Conservation (phyloP, 345 rosid genomes). For the Acer negundo region DNA sequence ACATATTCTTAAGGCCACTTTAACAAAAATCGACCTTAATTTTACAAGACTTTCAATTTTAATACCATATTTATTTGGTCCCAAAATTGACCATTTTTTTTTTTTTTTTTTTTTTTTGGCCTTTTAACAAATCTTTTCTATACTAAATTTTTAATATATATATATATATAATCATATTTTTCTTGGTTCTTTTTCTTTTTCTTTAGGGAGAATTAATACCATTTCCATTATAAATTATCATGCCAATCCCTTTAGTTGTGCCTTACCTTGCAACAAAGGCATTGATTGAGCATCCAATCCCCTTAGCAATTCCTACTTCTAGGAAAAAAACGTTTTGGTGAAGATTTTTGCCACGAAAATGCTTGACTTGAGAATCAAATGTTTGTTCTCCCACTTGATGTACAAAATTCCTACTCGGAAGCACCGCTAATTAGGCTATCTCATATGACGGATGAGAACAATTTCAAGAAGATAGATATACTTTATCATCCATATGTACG, state of each 20-base stretch:
- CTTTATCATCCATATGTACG: no score
- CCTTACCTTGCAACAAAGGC: background rate
- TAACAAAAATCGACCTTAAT: background rate
- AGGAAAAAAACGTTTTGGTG: constrained; percentile 14
- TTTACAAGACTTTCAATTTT: background rate
- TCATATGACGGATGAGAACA: no score
- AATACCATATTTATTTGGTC: constrained; percentile 8
- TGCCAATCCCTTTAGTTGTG: background rate
- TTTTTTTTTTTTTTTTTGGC: background rate
- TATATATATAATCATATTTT: background rate
- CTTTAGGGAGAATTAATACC: background rate
- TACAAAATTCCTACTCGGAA: no score
- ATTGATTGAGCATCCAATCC: constrained; percentile 27
- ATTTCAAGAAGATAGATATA: no score
- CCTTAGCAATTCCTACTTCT: background rate
- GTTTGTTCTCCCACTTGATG: background rate
- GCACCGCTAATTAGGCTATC: no score
- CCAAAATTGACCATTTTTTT: constrained; percentile 21
- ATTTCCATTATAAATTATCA: background rate
- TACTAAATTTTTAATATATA: no score
- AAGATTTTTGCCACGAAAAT: background rate
- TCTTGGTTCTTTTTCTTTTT: background rate
- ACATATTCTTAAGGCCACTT: constrained; percentile 27
- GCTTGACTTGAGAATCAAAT: constrained; percentile 12
- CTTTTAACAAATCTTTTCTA: background rate